A percentile compares a stretch with the other conserved stretches of the same genome.
Conservation (phyloP, 2,329 filamentous ascomycete species). For the Tympanopsis confertula region DNA sequence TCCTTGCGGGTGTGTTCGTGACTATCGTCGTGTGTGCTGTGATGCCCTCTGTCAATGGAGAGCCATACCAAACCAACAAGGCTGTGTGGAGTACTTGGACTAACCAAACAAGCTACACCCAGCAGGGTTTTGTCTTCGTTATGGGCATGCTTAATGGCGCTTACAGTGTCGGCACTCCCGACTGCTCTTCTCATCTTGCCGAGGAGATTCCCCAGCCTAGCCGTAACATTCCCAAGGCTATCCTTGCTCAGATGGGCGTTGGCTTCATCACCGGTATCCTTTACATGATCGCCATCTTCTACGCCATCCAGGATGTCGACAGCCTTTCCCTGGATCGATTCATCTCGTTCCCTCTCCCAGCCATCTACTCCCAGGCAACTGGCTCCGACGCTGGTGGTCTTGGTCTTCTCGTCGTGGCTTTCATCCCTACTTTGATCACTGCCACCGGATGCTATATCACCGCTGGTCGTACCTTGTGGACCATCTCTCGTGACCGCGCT, state of each 20-base stretch:
- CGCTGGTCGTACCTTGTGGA: constrained; percentile 25
- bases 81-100: constrained; percentile 32
- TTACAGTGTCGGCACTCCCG: constrained; percentile 54
- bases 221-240: constrained; percentile 39
- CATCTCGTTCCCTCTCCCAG: constrained; percentile 48
- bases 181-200: constrained; percentile 51
- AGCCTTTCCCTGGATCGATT: constrained; percentile 44
- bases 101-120: constrained; percentile 30
- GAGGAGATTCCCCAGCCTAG: constrained; percentile 48
- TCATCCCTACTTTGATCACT: constrained; percentile 20
- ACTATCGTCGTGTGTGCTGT: constrained; percentile 41
- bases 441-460: constrained; percentile 24
- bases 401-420: constrained; percentile 31
- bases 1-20: constrained; percentile 39
- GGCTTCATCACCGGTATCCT: constrained; percentile 38
- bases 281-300: constrained; percentile 42
- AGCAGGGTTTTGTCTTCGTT: constrained; percentile 44
- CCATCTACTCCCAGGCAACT: constrained; percentile 52
- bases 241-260: constrained; percentile 35
- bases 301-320: constrained; percentile 40
- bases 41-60: constrained; percentile 33
- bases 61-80: constrained; percentile 21
- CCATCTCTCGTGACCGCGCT: constrained; percentile 25
- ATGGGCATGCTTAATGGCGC: constrained; percentile 56
- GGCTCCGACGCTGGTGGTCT: constrained; percentile 35